Evolutionary conservation across 306 rosid genomes (phyloP), one percentile per base, ranked within the genome.

Genomic region (Delonix regia): DNA sequence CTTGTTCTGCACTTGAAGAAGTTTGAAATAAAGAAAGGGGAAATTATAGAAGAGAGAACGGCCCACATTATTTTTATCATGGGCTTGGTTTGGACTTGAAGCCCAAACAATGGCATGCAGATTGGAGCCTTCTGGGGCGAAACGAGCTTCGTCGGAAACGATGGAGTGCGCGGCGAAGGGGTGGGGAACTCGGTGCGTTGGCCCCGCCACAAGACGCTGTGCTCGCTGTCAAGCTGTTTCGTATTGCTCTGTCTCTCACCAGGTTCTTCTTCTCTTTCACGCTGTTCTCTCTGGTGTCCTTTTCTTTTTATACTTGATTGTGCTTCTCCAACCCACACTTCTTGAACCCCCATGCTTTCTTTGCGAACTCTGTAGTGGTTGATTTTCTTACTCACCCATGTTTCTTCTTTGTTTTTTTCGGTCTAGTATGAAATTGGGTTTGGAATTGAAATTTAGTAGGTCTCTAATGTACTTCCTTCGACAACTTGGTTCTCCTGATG

Each of bases 151-250:
- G 51, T 66, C 12, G 33, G 33, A 41, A 12, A 39, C 52, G 30
- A 94, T 90, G 99, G 92, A 87, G 87, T 90, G 99, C 81, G 97
- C 97, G 80, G 96, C 93, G 56, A 89, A 80, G 79, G 92, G 98
- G 6, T 83, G 85, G 69, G 86, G 93, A 66, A 72, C 80, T 11
- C 85, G 91, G 74, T 94, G 98, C 83, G 61, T 76, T 25, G 92
- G 87, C 76, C 86, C 86, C 24, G 87, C 92, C 64, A 86, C 77
- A 0, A 85, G 90, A 38, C 87, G 87, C 8, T 90, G 98, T 80
- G 83, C 76, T 68, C 91, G 91, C 19, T 90, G 98, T 48, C 95
- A 83, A 81, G 98, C 97, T 45, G 93, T 94, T 64, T 89, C 97
- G 69, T 94, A 90, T 71, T 94, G 97, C 83, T 88, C 97, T 36